Base-by-base conservation (phyloP, 176 grass and related monocot genomes). In the Phyllostachys edulis region DNA sequence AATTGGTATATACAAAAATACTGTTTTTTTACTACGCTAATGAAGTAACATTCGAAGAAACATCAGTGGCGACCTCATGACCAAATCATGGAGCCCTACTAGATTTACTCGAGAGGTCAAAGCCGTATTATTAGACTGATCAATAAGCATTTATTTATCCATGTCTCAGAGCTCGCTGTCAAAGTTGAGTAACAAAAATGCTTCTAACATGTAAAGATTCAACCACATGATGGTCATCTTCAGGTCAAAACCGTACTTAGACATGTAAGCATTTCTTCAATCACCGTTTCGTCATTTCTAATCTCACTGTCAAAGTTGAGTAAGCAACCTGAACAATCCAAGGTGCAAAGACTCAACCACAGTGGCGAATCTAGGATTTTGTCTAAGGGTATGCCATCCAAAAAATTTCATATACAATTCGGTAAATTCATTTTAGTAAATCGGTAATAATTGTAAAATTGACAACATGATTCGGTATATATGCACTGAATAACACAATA, bases 91-190 rank as follows among this genome's bases (percentile, higher is more conserved):
- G 42, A 73, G 9, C 9, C 32, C 44, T 78, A 52, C 8, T 17
- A 2, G 13, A 16, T 60, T 49, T 59, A 27, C 37, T 57, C 45
- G 47, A 17, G 36, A 26, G 24, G 73, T 64, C 24, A 83, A 88
- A 60, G 72, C 56, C 64, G n/a, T 18, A 83, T 83, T 42, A n/a
- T 18, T 73, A 5, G 80, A 70, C 71, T 23, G 2, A 42, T 16
- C 12, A 6, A 44, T 44, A 49, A 24, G 40, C 73, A 63, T 63
- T 37, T 45, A 4, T 42, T 17, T 3, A 36, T 65, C 45, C 41
- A 18, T 9, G 20, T 64, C 63, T 36, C 46, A 64, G 71, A 64
- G 55, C 23, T 83, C 9, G 0, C 5, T 66, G 67, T 46, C 67
- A 83, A 88, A 54, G 17, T 12, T 54, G 10, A 41, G 17, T 39